Percentiles rank a stretch among this genome's conserved stretches.
Conservation (phyloP, 371 early-diverging fungal genomes). For the Mucor plumbeus region DNA sequence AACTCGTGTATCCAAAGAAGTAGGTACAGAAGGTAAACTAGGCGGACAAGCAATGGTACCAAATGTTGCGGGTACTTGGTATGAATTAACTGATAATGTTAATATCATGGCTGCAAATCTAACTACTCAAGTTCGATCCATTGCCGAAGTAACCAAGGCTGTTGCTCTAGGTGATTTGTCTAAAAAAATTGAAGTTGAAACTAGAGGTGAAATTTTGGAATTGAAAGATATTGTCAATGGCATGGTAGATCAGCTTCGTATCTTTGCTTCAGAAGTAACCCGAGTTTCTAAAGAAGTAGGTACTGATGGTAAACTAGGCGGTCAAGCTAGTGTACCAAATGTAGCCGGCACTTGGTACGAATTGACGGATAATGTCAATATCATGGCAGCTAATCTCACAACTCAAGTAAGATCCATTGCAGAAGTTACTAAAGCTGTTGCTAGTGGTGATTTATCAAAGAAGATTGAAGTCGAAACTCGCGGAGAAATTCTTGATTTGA, state of each 20-base stretch:
- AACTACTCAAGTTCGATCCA: slow-evolving; percentile 57
- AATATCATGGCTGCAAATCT: slow-evolving; percentile 50
- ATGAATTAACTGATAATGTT: slow-evolving; percentile 46
- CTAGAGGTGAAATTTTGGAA: slow-evolving; percentile 39
- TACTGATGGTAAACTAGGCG: too few species aligned
- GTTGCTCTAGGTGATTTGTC: slow-evolving; percentile 44
- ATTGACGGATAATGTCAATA: slow-evolving; percentile 68
- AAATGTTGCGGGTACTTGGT: too few species aligned
- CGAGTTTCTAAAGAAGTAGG: too few species aligned
- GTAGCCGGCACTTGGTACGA: slow-evolving; percentile 65
- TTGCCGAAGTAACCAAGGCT: slow-evolving; percentile 60
- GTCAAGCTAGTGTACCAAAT: too few species aligned
- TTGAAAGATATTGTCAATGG: slow-evolving; percentile 51
- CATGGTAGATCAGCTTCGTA: slow-evolving; percentile 49
- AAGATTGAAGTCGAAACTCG: slow-evolving; percentile 45
- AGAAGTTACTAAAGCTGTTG: slow-evolving; percentile 62
- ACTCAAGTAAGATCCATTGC: slow-evolving; percentile 66
- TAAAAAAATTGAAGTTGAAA: slow-evolving; percentile 44
- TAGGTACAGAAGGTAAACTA: slow-evolving; percentile 38
- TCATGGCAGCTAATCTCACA: slow-evolving; percentile 67
- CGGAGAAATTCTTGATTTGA: slow-evolving; percentile 60
- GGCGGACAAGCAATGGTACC: too few species aligned
- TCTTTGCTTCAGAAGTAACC: slow-evolving; percentile 23
- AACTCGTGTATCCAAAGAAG: slow-evolving; percentile 42
- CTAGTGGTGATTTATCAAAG: slow-evolving; percentile 38